These are phyloP conservation scores for Heritiera fomes DNA, from an alignment of 345 rosid species.

Conservation along the genomic window DNA sequence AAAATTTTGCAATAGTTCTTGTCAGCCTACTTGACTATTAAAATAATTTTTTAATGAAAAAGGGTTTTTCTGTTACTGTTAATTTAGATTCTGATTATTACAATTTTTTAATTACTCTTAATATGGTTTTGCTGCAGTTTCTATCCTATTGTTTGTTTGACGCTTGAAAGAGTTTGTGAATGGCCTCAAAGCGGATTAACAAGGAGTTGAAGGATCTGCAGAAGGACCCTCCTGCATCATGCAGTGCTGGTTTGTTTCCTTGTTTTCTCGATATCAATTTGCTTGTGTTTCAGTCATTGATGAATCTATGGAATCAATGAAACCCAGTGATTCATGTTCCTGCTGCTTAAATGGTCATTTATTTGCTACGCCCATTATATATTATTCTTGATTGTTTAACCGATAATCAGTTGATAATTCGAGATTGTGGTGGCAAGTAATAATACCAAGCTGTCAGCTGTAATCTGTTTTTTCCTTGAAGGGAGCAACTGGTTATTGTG, in stretches of 20 bases:
- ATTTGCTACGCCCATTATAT: neutral
- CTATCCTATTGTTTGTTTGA: neutral
- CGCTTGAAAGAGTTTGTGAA: conserved; percentile 7
- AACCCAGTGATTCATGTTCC: neutral
- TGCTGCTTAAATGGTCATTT: neutral
- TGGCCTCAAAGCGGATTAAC: conserved; percentile 73
- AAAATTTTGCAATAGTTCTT: neutral
- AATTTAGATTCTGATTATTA: neutral
- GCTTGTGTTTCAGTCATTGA: neutral
- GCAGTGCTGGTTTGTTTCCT: conserved; percentile 63
- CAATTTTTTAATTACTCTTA: neutral
- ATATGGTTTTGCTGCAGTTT: conserved; percentile 28
- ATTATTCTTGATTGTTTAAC: neutral
- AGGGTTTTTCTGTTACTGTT: neutral
- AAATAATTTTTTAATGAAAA: conserved; percentile 25
- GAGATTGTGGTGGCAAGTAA: neutral
- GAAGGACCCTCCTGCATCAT: conserved; percentile 74
- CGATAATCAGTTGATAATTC: neutral
- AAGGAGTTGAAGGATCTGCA: conserved; percentile 74
- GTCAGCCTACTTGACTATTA: neutral
- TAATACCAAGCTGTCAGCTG: neutral
- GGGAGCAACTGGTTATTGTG: neutral
- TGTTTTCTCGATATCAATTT: neutral
- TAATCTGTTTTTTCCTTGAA: neutral
- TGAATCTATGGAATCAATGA: neutral